Evolutionary conservation across 495 filamentous ascomycete species (phyloP), one percentile per base, ranked within the genome.

Genomic region (Aspergillus conjunctus): DNA sequence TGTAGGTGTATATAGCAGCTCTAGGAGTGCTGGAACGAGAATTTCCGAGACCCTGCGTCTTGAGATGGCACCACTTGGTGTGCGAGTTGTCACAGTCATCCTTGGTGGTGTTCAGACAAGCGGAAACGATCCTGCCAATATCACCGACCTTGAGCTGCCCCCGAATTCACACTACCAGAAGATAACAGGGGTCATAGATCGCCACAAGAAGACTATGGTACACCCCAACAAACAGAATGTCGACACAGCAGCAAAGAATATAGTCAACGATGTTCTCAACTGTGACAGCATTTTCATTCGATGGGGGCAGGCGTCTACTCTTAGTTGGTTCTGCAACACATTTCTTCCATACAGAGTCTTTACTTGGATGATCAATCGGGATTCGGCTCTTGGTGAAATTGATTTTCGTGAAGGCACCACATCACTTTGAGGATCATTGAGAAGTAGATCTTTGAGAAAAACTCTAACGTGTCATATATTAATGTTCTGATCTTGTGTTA

Each of bases 11-110:
- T 73, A 72, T 34, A 60, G 58, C 39, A 58, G 63, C 48, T 71
- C 68, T 34, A 71, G 69, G 45, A 62, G 66, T 12, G 73, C 71
- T n/a, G 5, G 56, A 43, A 63, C 61, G 4, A 48, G 37, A 4
- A 48, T 70, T 30, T 65, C 66, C 21, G 71, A 77, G 32, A 70
- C 69, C 1, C 54, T 76, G 26, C 70, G 73, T 9, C 48, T 74
- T 10, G 74, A 77, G 54, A 56, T 76, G 17, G 60, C 61, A 0
- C 69, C 73, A 4, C 63, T 77, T n/a, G 71, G 68, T 22, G 68
- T 77, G 18, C 59, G 65, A 22, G 72, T 76, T 31, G 44, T 69
- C 22, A 65, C 66, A 5, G 60, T 63, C 55, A 57, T 69, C 11
- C 50, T 60, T 18, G 64, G 66, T 12, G 66, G 51, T 22, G 66